These are phyloP conservation scores for Talaromyces verruculosus DNA, from an alignment of 2,329 filamentous ascomycete genomes.

Conservation along the genomic window DNA sequence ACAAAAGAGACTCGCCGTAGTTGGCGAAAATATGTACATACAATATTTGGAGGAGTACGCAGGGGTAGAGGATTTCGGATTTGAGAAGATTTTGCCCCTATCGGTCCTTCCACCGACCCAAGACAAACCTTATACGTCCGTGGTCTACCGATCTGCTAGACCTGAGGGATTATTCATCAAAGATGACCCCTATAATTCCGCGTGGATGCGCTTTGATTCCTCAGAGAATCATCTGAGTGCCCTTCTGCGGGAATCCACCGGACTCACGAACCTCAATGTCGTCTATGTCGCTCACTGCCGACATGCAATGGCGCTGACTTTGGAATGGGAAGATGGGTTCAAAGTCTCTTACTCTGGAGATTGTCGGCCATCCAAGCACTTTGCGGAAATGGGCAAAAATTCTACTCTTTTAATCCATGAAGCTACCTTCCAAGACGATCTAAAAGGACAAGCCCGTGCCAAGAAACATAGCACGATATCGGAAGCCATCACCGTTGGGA, in stretches of 20 bases:
- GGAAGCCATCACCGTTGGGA: slow-evolving; percentile 78
- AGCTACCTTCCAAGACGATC: slow-evolving; percentile 90
- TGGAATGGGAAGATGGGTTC: slow-evolving; percentile 77
- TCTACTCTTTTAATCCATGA: slow-evolving; percentile 90
- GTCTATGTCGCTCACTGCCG: slow-evolving; percentile 75
- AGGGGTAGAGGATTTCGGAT: slow-evolving; percentile 73
- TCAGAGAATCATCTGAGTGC: slow-evolving; percentile 33
- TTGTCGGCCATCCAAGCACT: slow-evolving; percentile 73
- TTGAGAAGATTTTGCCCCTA: slow-evolving; percentile 56
- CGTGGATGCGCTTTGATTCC: slow-evolving; percentile 31
- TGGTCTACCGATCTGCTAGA: slow-evolving; percentile 34
- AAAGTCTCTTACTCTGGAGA: slow-evolving; percentile 93
- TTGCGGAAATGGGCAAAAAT: slow-evolving; percentile 68
- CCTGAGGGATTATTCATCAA: slow-evolving; percentile 29
- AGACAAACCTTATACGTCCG: slow-evolving; percentile 27
- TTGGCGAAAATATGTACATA: slow-evolving; percentile 70
- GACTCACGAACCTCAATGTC: slow-evolving; percentile 66
- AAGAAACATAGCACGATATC: slow-evolving; percentile 90
- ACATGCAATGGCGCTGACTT: slow-evolving; percentile 70
- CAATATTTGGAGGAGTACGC: slow-evolving; percentile 77
- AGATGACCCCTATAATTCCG: slow-evolving; percentile 25
- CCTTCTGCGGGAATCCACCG: slow-evolving; percentile 53
- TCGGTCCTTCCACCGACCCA: slow-evolving; percentile 35
- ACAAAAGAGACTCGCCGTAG: slow-evolving; percentile 59
- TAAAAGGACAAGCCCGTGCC: slow-evolving; percentile 70